A percentile compares a stretch with the other conserved stretches of the same genome.
phyloP scores from a whole-genome alignment of 805 yeast species.

The Wickerhamomyces sydowiorum region DNA sequence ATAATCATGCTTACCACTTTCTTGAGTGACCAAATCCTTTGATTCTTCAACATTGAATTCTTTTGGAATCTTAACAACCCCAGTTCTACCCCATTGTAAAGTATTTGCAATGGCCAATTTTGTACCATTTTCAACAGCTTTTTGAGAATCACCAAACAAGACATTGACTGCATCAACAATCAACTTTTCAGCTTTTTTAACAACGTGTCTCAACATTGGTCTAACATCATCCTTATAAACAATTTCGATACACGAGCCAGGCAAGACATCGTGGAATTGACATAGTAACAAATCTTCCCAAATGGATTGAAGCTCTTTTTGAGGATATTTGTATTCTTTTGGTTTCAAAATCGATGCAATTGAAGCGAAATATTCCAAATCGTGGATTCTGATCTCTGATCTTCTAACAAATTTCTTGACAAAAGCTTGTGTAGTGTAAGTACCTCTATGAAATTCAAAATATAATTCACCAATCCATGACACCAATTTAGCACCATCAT shows the following conservation, averaged over 20 bases:
- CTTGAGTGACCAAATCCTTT: conserved; percentile 8
- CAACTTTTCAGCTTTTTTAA: conserved; percentile 47
- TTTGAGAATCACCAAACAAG: conserved; percentile 11
- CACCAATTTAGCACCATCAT: conserved; percentile 64
- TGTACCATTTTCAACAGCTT: background rate
- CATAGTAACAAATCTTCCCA: conserved; percentile 91
- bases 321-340: conserved; percentile 62
- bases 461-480: conserved; percentile 93
- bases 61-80: conserved; percentile 33
- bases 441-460: conserved; percentile 94
- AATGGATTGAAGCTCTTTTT: conserved; percentile 52
- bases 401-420: conserved; percentile 76
- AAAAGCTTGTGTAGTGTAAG: conserved; percentile 90
- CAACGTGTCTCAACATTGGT: conserved; percentile 62
- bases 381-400: conserved; percentile 73
- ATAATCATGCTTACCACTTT: conserved; percentile 17
- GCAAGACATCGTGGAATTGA: conserved; percentile 97
- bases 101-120: conserved; percentile 37
- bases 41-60: background rate
- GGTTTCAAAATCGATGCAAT: conserved; percentile 51
- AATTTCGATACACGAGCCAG: conserved; percentile 93
- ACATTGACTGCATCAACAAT: conserved; percentile 44
- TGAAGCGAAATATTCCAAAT: conserved; percentile 79
- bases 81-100: conserved; percentile 54
- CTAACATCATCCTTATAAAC: conserved; percentile 86